Conservation (phyloP, 805 yeast genomes). For the Suhomyces xylopsoci region DNA sequence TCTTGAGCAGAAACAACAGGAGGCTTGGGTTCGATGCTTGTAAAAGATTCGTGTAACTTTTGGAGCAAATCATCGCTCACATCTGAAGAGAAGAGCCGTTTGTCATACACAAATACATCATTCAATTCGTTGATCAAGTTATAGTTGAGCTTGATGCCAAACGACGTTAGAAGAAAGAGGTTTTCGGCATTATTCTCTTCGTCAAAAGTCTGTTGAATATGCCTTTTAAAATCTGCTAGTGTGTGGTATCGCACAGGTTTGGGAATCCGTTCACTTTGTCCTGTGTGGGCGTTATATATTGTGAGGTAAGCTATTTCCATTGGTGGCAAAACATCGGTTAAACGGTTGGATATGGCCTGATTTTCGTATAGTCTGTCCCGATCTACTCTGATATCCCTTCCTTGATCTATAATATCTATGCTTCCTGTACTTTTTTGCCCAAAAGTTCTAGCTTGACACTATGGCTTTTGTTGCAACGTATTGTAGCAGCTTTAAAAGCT, state of each 20-base stretch:
- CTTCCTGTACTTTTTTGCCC: neutral
- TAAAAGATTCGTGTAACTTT: neutral
- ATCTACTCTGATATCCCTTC: neutral
- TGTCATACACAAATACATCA: slow-evolving; percentile 63
- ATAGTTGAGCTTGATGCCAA: slow-evolving; percentile 59
- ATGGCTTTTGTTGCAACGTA: neutral
- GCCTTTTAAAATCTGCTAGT: slow-evolving; percentile 29
- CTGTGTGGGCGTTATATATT: slow-evolving; percentile 40
- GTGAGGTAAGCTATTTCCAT: slow-evolving; percentile 21
- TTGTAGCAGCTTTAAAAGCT: neutral
- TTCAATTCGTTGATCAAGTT: slow-evolving; percentile 48
- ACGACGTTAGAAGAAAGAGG: slow-evolving; percentile 58
- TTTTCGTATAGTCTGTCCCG: neutral
- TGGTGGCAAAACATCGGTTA: slow-evolving; percentile 1
- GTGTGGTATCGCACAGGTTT: slow-evolving; percentile 41
- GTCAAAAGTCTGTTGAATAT: slow-evolving; percentile 26
- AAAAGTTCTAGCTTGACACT: neutral
- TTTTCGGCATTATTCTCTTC: slow-evolving; percentile 24
- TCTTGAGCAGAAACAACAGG: neutral
- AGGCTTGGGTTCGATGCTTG: slow-evolving; percentile 6
- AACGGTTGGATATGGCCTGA: neutral
- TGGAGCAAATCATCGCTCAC: slow-evolving; percentile 9
- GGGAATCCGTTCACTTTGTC: slow-evolving; percentile 29
- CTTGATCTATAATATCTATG: neutral
- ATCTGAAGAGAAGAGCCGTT: slow-evolving; percentile 47